phyloP scores from a whole-genome alignment of 768 basidiomycete genomes.

The Galerina marginata region DNA sequence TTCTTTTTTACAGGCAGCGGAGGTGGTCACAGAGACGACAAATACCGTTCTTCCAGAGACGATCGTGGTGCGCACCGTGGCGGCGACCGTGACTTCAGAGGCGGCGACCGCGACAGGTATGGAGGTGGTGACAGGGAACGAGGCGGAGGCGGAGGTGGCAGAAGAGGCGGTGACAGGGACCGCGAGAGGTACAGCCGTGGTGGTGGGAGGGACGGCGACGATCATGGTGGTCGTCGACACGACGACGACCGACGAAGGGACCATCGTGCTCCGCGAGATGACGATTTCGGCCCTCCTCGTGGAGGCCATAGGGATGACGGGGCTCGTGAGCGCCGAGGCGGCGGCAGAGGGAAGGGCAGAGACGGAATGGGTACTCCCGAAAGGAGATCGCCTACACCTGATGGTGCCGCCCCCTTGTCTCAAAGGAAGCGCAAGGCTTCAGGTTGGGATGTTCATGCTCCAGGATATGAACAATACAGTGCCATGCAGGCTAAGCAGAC shows the following conservation, averaged over 20 bases:
- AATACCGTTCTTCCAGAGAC: slow-evolving; percentile 70
- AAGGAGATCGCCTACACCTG: slow-evolving; percentile 88
- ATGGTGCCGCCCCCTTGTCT: slow-evolving; percentile 78
- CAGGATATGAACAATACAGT: slow-evolving; percentile 93
- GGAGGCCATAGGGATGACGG: slow-evolving; percentile 47
- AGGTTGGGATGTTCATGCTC: slow-evolving; percentile 96
- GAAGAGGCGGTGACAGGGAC: slow-evolving; percentile 43
- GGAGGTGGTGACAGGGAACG: slow-evolving; percentile 44
- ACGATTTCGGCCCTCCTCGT: slow-evolving; percentile 35
- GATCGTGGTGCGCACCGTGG: slow-evolving; percentile 56
- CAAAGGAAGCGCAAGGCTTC: slow-evolving; percentile 90
- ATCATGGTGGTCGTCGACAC: slow-evolving; percentile 43
- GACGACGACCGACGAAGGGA: slow-evolving; percentile 60
- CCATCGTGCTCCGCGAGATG: slow-evolving; percentile 29
- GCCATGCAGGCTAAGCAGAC: slow-evolving; percentile 99
- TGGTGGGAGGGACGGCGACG: slow-evolving; percentile 39
- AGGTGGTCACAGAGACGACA: slow-evolving; percentile 62
- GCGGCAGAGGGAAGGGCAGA: slow-evolving; percentile 55
- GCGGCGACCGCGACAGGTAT: slow-evolving; percentile 53
- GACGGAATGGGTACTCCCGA: slow-evolving; percentile 74
- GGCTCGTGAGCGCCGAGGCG: slow-evolving; percentile 28
- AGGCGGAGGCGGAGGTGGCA: slow-evolving; percentile 32
- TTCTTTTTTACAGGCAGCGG: slow-evolving; percentile 47
- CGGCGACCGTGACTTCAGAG: slow-evolving; percentile 54
- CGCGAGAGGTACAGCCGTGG: slow-evolving; percentile 45